These are phyloP conservation scores for Shiraia sp. DNA, from an alignment of 2,329 filamentous ascomycete species.

Conservation along the genomic window DNA sequence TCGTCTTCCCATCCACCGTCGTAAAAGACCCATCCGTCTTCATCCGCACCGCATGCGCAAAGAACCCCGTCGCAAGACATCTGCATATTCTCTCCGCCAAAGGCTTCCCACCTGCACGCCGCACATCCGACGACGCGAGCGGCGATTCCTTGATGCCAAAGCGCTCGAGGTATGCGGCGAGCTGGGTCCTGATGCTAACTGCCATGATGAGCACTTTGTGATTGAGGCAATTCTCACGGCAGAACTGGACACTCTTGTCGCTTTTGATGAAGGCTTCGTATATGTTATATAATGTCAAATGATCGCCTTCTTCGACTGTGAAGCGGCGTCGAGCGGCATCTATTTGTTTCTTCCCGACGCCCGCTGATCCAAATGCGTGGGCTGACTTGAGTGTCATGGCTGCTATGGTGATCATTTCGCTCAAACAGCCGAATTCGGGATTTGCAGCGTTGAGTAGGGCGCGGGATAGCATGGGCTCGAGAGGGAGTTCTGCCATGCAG, in stretches of 20 bases:
- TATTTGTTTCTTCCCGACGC: constrained; percentile 73
- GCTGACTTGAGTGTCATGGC: constrained; percentile 91
- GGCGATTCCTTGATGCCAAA: constrained; percentile 66
- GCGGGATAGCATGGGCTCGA: constrained; percentile 96
- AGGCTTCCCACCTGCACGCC: constrained; percentile 49
- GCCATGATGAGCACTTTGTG: constrained; percentile 82
- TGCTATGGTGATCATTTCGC: constrained; percentile 86
- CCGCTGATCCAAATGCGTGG: constrained; percentile 80
- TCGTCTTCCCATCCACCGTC: constrained; percentile 78
- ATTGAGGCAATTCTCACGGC: constrained; percentile 83
- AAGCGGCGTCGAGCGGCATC: constrained; percentile 80
- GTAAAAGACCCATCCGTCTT: constrained; percentile 88
- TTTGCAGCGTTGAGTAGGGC: constrained; percentile 72
- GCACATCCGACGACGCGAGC: constrained; percentile 51
- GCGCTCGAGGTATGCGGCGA: constrained; percentile 83
- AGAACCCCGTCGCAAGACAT: constrained; percentile 88
- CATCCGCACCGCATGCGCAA: constrained; percentile 92
- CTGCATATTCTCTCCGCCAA: constrained; percentile 76
- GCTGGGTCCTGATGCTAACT: constrained; percentile 82
- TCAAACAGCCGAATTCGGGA: constrained; percentile 71
- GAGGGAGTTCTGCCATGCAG: constrained; percentile 88
- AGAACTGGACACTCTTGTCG: constrained; percentile 82
- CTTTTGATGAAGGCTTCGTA: constrained; percentile 85
- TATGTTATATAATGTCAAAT: constrained; percentile 90
- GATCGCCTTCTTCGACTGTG: constrained; percentile 90